Evolutionary conservation across 2,329 filamentous ascomycete species (phyloP).

Genomic region (Fusarium paranaense): DNA sequence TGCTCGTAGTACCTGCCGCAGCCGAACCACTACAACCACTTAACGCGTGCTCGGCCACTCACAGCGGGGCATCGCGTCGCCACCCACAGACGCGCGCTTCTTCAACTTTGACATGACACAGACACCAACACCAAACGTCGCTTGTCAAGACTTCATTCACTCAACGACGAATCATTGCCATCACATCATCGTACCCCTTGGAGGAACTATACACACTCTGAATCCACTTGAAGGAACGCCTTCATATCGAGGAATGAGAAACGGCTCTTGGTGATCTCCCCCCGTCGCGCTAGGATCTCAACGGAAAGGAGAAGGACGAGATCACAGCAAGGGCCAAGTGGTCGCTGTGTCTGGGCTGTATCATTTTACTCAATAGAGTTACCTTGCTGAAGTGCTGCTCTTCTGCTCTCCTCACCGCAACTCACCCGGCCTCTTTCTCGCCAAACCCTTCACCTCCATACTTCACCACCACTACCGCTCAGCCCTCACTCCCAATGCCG

Average conservation of each 20-base stretch:
- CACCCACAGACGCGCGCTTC: constrained; percentile 35
- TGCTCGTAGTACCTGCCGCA: not conserved
- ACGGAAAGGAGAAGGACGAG: not conserved
- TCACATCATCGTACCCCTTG: not conserved
- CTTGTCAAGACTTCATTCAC: not conserved
- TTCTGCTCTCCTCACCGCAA: not conserved
- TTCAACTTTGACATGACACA: constrained; percentile 27
- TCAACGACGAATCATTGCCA: constrained; percentile 8
- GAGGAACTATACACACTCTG: not conserved
- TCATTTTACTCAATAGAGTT: not conserved
- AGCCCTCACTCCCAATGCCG: constrained; percentile 56
- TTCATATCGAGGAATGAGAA: not conserved
- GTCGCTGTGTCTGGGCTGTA: constrained; percentile 9
- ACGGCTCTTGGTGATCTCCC: not conserved
- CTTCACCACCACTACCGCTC: constrained; percentile 2
- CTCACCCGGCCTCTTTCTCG: not conserved
- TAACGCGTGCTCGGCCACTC: constrained; percentile 43
- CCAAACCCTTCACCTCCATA: constrained; percentile 1
- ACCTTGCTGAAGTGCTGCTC: not conserved
- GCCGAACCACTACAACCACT: constrained; percentile 35
- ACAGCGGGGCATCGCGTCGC: constrained; percentile 44
- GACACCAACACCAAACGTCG: constrained; percentile 5
- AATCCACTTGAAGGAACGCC: not conserved
- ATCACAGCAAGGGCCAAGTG: constrained; percentile 28
- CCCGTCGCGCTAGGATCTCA: not conserved